Evolutionary conservation across 805 yeast genomes (phyloP), one percentile per base, ranked within the genome.

Genomic region (Middelhovenomyces tepae): DNA sequence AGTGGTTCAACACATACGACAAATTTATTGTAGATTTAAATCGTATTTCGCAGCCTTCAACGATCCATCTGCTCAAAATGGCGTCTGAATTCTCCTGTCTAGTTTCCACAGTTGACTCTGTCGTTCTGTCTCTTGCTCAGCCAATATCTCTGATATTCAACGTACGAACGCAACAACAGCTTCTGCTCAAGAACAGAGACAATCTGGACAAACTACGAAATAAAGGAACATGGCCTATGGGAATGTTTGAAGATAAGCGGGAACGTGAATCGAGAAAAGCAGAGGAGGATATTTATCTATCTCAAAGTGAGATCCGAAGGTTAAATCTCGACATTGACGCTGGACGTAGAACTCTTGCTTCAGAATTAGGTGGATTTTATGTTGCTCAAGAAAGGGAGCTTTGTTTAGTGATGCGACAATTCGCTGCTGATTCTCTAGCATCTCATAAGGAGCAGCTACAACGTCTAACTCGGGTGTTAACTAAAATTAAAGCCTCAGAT

Each of bases 361-460:
- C 50, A 6, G 67, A 62, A 39, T 49, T 62, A 7, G 62, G 61
- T 7, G 54, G 54, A 9, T 61, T 59, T 39, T 53, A 56, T 35
- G 39, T 40, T 15, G 37, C 44, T 18, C 63, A 59, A 24, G 65
- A 56, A 18, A 39, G 40, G 3, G 61, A 54, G 34, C 25, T 59
- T 20, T 30, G 45, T 16, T 35, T 39, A 13, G 36, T 44, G 16
- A 45, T 61, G 11, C 28, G 35, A 22, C 33, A 34, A 18, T 42
- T 38, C 27, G 35, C 53, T 3, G 25, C 13, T 8, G 20, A 19
- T 17, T 45, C 43, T 36, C 36, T 51, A 21, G 43, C 39, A 27
- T 34, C 38, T 4, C 40, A 42, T 9, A 35, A 40, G 27, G 56
- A 47, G 31, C 32, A 35, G 8, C 35, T 46, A 27, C 22, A 24